phyloP scores from a whole-genome alignment of 2,329 filamentous ascomycete species.

The Purpureocillium lavendulum region DNA sequence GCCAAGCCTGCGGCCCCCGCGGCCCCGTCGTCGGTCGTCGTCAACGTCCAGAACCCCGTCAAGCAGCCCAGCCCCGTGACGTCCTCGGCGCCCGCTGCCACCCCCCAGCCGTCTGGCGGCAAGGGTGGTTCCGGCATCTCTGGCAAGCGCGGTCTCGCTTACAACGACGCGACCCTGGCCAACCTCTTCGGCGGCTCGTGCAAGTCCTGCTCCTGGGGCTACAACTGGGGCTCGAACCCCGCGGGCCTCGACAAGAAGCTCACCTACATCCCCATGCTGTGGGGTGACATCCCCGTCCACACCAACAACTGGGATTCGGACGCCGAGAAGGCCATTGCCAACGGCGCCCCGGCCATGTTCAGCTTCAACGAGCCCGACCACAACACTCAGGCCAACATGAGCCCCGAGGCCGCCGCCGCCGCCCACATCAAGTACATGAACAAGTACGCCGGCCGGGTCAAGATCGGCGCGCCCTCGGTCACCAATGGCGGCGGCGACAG shows the following conservation, averaged over 20 bases:
- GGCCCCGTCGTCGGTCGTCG: no score
- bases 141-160: conserved; percentile 58
- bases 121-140: no score
- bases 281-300: conserved; percentile 39
- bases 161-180: conserved; percentile 51
- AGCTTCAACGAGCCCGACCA: conserved; percentile 68
- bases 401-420: conserved; percentile 39
- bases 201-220: conserved; percentile 47
- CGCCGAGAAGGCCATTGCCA: conserved; percentile 41
- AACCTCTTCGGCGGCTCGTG: conserved; percentile 35
- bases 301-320: conserved; percentile 40
- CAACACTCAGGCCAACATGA: conserved; percentile 48
- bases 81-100: no score
- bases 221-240: conserved; percentile 56
- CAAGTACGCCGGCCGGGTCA: conserved; percentile 42
- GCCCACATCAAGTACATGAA: conserved; percentile 47
- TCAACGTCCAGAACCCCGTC: no score
- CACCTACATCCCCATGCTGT: conserved; percentile 61
- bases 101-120: no score
- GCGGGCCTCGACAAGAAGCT: conserved; percentile 33
- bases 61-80: no score
- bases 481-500: conserved; percentile 45
- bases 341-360: conserved; percentile 49
- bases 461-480: conserved; percentile 53
- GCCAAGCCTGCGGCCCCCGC: no score